These are phyloP conservation scores for Debaryomyces hansenii DNA, from an alignment of 805 yeast species.

Conservation along the genomic window DNA sequence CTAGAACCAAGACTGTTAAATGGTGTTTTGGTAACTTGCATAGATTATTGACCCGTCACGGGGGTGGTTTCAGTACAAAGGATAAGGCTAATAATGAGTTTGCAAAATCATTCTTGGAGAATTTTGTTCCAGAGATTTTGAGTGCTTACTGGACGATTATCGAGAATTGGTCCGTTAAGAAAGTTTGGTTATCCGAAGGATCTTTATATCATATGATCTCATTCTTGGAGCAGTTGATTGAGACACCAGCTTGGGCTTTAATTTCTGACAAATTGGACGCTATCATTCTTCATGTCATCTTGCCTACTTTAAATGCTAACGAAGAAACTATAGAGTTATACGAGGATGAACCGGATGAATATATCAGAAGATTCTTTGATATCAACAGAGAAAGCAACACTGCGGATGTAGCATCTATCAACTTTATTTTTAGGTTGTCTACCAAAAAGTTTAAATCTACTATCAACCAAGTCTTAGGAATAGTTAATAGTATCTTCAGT, in stretches of 20 bases:
- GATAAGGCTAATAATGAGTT: constrained; percentile 27
- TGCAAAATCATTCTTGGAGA: constrained; percentile 30
- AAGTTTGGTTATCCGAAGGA: constrained; percentile 41
- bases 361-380: constrained; percentile 44
- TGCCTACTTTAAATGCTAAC: constrained; percentile 41
- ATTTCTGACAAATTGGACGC: constrained; percentile 42
- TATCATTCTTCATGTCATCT: constrained; percentile 36
- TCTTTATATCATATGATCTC: constrained; percentile 43
- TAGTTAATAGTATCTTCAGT: constrained; percentile 35
- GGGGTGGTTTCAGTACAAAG: constrained; percentile 41
- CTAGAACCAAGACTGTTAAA: constrained; percentile 41
- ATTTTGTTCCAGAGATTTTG: constrained; percentile 44
- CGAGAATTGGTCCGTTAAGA: constrained; percentile 39
- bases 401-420: constrained; percentile 51
- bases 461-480: constrained; percentile 24
- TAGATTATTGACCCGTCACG: constrained; percentile 42
- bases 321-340: constrained; percentile 41
- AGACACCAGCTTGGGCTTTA: constrained; percentile 38
- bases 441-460: constrained; percentile 41
- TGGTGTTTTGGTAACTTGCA: constrained; percentile 48
- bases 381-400: constrained; percentile 48
- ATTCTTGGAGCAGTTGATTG: constrained; percentile 42
- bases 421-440: constrained; percentile 42
- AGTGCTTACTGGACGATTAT: constrained; percentile 44
- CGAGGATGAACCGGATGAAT: constrained; percentile 48